Percentiles rank a stretch among this genome's conserved stretches.
Evolutionary conservation across 306 rosid genomes (phyloP).

Genomic region (Erythrophleum fordii): DNA sequence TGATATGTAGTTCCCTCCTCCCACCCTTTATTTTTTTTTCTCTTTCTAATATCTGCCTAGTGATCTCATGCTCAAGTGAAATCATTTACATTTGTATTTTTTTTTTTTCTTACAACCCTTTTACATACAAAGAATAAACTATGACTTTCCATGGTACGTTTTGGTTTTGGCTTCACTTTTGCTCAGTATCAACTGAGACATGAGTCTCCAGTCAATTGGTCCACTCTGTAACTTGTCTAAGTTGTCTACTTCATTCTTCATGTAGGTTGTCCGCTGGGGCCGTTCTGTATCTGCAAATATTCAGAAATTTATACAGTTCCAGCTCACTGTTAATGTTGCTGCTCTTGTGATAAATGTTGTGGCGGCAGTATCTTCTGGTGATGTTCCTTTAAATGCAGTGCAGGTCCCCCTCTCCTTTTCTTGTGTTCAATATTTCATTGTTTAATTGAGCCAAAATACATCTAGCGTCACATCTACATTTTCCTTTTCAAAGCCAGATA

Average conservation of each 20-base stretch:
- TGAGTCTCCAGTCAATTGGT: constrained; percentile 30
- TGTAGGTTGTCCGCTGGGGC: constrained; percentile 98
- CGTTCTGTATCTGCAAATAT: constrained; percentile 98
- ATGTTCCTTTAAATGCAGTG: constrained; percentile 91
- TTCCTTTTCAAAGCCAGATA: constrained; percentile 23
- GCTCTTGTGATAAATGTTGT: constrained; percentile 96
- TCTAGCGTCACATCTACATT: constrained; percentile 6
- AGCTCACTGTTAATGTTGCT: constrained; percentile 97
- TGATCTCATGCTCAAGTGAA: constrained; percentile 12
- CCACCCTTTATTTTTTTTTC: not conserved
- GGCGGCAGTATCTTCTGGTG: constrained; percentile 84
- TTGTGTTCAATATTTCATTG: not conserved
- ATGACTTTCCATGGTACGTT: constrained; percentile 9
- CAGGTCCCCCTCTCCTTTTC: constrained; percentile 57
- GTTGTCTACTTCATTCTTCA: constrained; percentile 30
- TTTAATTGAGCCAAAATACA: constrained; percentile 15
- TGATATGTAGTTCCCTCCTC: not conserved
- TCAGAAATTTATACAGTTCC: constrained; percentile 98
- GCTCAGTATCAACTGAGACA: constrained; percentile 28
- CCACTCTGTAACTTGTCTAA: constrained; percentile 26
- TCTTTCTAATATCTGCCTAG: constrained; percentile 1
- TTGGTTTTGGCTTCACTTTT: constrained; percentile 25
- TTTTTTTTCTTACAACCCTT: constrained; percentile 6
- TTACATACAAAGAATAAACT: not conserved
- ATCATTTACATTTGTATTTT: not conserved